Evolutionary conservation across 768 basidiomycete genomes (phyloP).

Genomic region (Leucogyrophana mollusca): DNA sequence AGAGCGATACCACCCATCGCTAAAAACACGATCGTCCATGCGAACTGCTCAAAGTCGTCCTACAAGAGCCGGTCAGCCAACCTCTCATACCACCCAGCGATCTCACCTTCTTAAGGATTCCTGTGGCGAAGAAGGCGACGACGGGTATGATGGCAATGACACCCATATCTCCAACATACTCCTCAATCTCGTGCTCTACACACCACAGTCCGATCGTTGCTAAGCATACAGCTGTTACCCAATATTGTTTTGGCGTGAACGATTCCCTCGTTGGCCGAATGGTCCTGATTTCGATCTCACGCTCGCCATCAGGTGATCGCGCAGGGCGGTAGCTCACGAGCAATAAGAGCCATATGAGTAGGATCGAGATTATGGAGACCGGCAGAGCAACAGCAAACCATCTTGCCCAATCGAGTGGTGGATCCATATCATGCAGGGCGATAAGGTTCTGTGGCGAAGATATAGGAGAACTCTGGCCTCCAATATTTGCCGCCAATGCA

Average conservation of each 20-base stretch:
- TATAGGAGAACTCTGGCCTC: constrained; percentile 95
- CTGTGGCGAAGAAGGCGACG: constrained; percentile 91
- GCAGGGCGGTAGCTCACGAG: constrained; percentile 79
- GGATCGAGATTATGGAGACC: constrained; percentile 80
- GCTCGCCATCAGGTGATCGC: constrained; percentile 68
- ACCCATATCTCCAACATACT: constrained; percentile 91
- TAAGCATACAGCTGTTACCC: constrained; percentile 81
- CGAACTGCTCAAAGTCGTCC: constrained; percentile 95
- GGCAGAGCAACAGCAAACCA: constrained; percentile 97
- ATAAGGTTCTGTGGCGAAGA: constrained; percentile 98
- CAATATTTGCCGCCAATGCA: constrained; percentile 97
- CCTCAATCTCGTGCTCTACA: constrained; percentile 74
- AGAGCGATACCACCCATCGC: constrained; percentile 98
- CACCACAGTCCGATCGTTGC: constrained; percentile 91
- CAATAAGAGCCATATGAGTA: constrained; percentile 91
- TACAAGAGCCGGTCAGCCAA: constrained; percentile 25
- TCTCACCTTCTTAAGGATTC: constrained; percentile 86
- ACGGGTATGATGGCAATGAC: constrained; percentile 93
- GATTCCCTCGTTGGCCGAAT: constrained; percentile 81
- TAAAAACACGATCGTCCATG: constrained; percentile 93
- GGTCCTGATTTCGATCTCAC: constrained; percentile 77
- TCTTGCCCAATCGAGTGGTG: constrained; percentile 78
- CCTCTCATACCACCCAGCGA: not conserved
- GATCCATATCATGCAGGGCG: constrained; percentile 84
- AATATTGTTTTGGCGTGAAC: constrained; percentile 86